Base-by-base conservation (phyloP, 1,284 basidiomycete species). In the Naganishia albida region DNA sequence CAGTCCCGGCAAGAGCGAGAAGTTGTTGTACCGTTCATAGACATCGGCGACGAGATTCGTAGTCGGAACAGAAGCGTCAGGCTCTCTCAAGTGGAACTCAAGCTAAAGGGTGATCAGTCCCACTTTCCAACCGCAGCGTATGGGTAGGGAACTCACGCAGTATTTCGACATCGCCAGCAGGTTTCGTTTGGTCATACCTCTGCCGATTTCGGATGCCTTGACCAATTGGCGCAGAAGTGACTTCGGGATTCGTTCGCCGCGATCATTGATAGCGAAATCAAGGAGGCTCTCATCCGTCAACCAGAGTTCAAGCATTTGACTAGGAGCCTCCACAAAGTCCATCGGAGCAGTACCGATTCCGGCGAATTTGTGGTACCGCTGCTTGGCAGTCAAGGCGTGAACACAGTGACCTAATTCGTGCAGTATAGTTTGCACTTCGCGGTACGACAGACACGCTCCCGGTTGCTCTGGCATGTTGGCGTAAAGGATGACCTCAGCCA, bases 261-360 rank as follows among this genome's bases (percentile, higher is more conserved):
- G 13, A 4, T 48, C 23, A 25, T 60, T 60, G 46, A 60, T 20
- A n/a, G 56, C 56, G 25, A 60, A 60, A n/a, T 50, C 34, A 26
- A 50, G 38, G 10, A 39, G 23, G 8, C 13, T 18, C 13, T 34
- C 20, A 16, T 60, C 56, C 34, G 46, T 50, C 20, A 42, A 46
- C 91, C 90, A 93, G 74, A 93, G 91, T 79, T 93, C 91, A 67
- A 93, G 81, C 91, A 93, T 92, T 79, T 93, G 90, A 20, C 86
- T 88, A 0, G 90, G 91, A 0, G 89, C 89, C 77, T 92, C 90
- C 7, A 90, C 90, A 70, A 93, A 93, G 78, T 93, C 91, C 16
- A 48, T 46, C 7, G 34, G 46, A n/a, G 20, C 34, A 4, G 46
- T 2, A 2, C 25, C 87, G 75, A 88, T 90, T 7, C 90, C 89